phyloP scores from a whole-genome alignment of 768 basidiomycete genomes.

The Panaeolus papilionaceus region DNA sequence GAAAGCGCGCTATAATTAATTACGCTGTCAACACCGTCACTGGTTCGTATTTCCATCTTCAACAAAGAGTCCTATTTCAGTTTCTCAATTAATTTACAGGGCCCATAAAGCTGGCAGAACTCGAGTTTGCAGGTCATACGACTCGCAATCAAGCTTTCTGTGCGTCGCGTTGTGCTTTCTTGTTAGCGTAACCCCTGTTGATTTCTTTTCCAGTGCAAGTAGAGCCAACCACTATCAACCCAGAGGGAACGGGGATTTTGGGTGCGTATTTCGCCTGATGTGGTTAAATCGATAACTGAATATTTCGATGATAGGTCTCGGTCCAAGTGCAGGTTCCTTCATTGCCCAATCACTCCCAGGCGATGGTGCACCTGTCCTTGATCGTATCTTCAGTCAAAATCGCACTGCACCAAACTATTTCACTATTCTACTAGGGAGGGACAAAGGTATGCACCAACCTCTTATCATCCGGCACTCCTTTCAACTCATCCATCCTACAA shows the following conservation, averaged over 20 bases:
- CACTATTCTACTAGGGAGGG: constrained; percentile 68
- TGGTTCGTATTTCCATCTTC: constrained; percentile 41
- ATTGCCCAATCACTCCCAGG: constrained; percentile 43
- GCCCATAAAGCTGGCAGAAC: constrained; percentile 46
- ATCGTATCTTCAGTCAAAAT: constrained; percentile 70
- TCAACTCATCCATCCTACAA: not conserved
- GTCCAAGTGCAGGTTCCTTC: constrained; percentile 62
- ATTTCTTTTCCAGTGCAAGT: constrained; percentile 44
- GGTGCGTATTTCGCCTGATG: constrained; percentile 21
- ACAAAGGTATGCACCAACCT: constrained; percentile 37
- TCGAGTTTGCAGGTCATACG: constrained; percentile 51
- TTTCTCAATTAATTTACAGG: constrained; percentile 37
- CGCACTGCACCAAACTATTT: constrained; percentile 63
- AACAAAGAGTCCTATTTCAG: not conserved
- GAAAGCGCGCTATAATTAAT: constrained; percentile 42
- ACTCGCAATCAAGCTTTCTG: constrained; percentile 54
- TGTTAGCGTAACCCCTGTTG: not conserved
- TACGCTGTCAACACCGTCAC: constrained; percentile 62
- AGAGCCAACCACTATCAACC: constrained; percentile 35
- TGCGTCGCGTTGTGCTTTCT: constrained; percentile 36
- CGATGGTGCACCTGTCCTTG: constrained; percentile 59
- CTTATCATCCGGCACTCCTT: not conserved
- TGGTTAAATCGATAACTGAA: constrained; percentile 11
- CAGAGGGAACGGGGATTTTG: constrained; percentile 38
- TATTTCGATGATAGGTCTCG: constrained; percentile 51